phyloP scores from a whole-genome alignment of 2,329 filamentous ascomycete species.

The Botryotinia convoluta region DNA sequence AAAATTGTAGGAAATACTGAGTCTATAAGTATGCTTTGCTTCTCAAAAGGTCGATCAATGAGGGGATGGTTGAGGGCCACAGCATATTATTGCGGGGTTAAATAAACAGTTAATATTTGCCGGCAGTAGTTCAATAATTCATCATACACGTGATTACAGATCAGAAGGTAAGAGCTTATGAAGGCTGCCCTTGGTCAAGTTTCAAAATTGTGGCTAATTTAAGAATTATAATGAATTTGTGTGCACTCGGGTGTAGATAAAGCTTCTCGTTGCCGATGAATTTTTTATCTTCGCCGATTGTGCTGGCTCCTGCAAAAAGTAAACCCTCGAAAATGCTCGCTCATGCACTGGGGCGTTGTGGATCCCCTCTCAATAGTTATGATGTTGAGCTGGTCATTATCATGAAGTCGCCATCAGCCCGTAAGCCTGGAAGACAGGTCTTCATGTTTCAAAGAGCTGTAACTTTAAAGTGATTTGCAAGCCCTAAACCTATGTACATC shows the following conservation, averaged over 20 bases:
- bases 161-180: background rate
- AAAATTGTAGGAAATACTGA: background rate
- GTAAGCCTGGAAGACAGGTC: background rate
- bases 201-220: background rate
- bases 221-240: background rate
- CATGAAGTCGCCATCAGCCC: background rate
- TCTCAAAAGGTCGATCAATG: conserved; percentile 7
- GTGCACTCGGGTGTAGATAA: background rate
- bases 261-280: background rate
- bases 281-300: background rate
- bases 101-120: background rate
- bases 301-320: background rate
- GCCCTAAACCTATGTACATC: conserved; percentile 20
- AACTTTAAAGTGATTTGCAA: conserved; percentile 9
- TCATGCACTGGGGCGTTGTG: background rate
- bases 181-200: background rate
- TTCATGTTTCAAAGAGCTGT: background rate
- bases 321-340: background rate
- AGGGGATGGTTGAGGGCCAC: conserved; percentile 5
- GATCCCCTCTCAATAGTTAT: background rate
- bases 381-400: background rate
- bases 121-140: conserved; percentile 2
- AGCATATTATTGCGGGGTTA: conserved; percentile 10
- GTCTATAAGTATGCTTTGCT: background rate
- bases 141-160: background rate